Base-by-base conservation (phyloP, 371 early-diverging fungal genomes). In the Mortierella sp. region DNA sequence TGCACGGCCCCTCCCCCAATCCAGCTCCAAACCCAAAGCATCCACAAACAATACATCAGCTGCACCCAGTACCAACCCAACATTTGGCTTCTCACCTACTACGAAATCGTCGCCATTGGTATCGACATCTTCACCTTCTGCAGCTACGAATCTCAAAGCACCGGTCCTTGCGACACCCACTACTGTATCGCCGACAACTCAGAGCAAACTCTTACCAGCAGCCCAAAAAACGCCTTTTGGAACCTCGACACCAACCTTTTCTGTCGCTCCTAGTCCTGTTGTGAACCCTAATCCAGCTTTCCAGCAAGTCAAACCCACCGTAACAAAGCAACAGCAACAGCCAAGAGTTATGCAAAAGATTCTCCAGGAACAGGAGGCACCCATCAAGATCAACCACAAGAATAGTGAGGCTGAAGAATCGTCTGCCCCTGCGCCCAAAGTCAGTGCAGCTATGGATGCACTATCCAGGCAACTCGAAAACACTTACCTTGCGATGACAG, bases 381-480 rank as follows among this genome's bases (percentile, higher is more conserved):
- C 73, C 1, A 35, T 65, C 39, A 76, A 40, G 52, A 63, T 81
- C 45, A 39, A 28, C 58, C 76, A 70, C 66, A 72, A 62, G 55
- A 60, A 68, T 61, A 59, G 66, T 20, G 47, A 69, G 12, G 59
- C 51, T 14, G 73, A 61, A 26, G 70, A 64, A 45, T 28, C 75
- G 0, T 64, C 68, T 22, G 72, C 75, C 12, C 73, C 75, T 18
- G 66, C 66, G 4, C 77, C 77, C 11, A 81, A 76, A 49, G 70
- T 70, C 30, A 81, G 83, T 20, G 67, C 63, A 0, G 83, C 73
- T 4, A 81, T 81, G 83, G 83, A 75, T 58, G 76, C 76, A 32
- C 55, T 81, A 20, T 81, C 83, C 8, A 72, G 73, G 28, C 83
- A 81, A 37, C 70, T 81, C 11, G 83, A 81, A 57, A 72, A 76